A percentile compares a stretch with the other conserved stretches of the same genome.
These are phyloP conservation scores for Colletotrichum sansevieriae DNA, from an alignment of 2,329 filamentous ascomycete genomes.

Conservation along the genomic window DNA sequence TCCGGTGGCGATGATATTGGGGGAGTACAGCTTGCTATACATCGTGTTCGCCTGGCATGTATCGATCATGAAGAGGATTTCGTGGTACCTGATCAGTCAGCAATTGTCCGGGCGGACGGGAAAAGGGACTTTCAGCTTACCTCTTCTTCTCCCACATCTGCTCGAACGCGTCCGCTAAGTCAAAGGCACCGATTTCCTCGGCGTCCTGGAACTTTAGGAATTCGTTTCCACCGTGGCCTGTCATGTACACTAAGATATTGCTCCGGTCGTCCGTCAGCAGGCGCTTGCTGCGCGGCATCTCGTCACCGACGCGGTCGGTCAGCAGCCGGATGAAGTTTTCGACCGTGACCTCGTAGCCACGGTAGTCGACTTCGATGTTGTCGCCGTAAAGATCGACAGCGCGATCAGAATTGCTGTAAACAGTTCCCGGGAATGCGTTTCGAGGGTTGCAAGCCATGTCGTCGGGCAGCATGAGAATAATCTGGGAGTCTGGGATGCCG, in stretches of 20 bases:
- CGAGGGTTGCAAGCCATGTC: slow-evolving; percentile 99
- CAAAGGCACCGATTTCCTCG: slow-evolving; percentile 96
- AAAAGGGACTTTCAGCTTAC: slow-evolving; percentile 52
- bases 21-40: slow-evolving; percentile 98
- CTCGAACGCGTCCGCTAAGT: slow-evolving; percentile 96
- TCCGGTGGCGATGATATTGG: slow-evolving; percentile 98
- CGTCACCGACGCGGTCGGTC: slow-evolving; percentile 93
- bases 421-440: slow-evolving; percentile 96
- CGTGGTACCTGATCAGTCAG: slow-evolving; percentile 77
- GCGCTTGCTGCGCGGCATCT: slow-evolving; percentile 94
- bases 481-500: slow-evolving; percentile 97
- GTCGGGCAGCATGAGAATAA: slow-evolving; percentile 99
- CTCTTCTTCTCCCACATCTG: slow-evolving; percentile 99
- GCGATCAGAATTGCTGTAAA: slow-evolving; percentile 98
- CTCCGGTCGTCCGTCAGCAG: slow-evolving; percentile 94
- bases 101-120: background rate
- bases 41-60: slow-evolving; percentile 99
- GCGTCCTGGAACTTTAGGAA: slow-evolving; percentile 99
- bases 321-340: slow-evolving; percentile 98
- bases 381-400: slow-evolving; percentile 97
- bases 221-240: slow-evolving; percentile 96
- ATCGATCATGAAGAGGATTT: slow-evolving; percentile 99
- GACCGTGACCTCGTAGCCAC: slow-evolving; percentile 97
- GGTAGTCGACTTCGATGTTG: slow-evolving; percentile 98
- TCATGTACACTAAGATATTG: slow-evolving; percentile 99